Conservation (phyloP, 139 green algal species). For the Picochlorum costavermella region DNA sequence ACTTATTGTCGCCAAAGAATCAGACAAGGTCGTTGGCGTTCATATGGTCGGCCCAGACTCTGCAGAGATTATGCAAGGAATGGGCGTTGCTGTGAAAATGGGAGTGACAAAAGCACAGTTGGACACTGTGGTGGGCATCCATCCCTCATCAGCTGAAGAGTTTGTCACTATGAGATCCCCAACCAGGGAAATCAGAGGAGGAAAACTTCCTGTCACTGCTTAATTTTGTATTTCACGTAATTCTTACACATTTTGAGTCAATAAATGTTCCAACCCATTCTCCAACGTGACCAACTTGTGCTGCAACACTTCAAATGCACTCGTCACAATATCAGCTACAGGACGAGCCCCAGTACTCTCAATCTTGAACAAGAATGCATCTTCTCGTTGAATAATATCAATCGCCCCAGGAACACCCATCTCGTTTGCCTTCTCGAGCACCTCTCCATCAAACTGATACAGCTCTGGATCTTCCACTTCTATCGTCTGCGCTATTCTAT, state of each 20-base stretch:
- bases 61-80: conserved; percentile 95
- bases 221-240: not conserved
- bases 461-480: conserved; percentile 52
- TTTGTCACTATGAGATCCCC: conserved; percentile 84
- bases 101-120: conserved; percentile 86
- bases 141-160: conserved; percentile 91
- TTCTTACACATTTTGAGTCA: not conserved
- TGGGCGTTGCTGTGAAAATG: conserved; percentile 87
- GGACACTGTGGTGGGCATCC: conserved; percentile 88
- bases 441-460: conserved; percentile 82
- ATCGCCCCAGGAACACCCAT: conserved; percentile 74
- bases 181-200: conserved; percentile 15
- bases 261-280: not conserved
- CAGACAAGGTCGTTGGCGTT: conserved; percentile 69
- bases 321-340: conserved; percentile 55
- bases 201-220: not conserved
- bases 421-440: conserved; percentile 66
- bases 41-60: conserved; percentile 94
- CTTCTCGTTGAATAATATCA: conserved; percentile 56
- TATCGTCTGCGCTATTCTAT: conserved; percentile 58
- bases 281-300: conserved; percentile 50
- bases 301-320: conserved; percentile 58
- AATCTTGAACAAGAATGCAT: conserved; percentile 87
- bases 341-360: conserved; percentile 73
- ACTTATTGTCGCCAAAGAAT: conserved; percentile 79